These are phyloP conservation scores for Andrographis paniculata DNA, from an alignment of 305 asterid genomes.

Conservation along the genomic window DNA sequence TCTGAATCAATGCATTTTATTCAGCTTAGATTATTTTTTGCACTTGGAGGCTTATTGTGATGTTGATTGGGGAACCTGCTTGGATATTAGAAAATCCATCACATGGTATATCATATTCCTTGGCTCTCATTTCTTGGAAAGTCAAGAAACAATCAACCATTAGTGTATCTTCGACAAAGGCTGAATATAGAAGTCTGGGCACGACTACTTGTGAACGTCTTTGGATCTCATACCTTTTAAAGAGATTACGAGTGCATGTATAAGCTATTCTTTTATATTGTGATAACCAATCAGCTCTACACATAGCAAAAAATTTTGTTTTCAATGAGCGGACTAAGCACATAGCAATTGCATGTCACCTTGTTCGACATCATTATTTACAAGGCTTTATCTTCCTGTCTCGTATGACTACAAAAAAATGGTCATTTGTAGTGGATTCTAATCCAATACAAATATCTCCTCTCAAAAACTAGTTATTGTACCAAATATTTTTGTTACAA, in stretches of 20 bases:
- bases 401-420: too few species aligned
- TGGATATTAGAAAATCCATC: background rate
- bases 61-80: conserved; percentile 1
- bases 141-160: conserved; percentile 3
- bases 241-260: background rate
- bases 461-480: too few species aligned
- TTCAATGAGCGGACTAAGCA: conserved; percentile 8
- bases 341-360: background rate
- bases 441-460: too few species aligned
- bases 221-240: background rate
- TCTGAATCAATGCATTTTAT: too few species aligned
- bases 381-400: background rate
- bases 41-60: background rate
- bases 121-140: conserved; percentile 7
- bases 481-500: too few species aligned
- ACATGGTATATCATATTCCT: background rate
- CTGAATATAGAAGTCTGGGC: background rate
- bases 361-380: background rate
- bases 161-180: background rate
- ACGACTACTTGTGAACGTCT: background rate
- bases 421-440: too few species aligned
- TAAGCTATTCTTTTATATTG: background rate
- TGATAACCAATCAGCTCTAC: background rate
- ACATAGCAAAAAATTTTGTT: background rate
- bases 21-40: background rate